Conservation (phyloP, 2,329 filamentous ascomycete species). For the Exophiala calicioides region DNA sequence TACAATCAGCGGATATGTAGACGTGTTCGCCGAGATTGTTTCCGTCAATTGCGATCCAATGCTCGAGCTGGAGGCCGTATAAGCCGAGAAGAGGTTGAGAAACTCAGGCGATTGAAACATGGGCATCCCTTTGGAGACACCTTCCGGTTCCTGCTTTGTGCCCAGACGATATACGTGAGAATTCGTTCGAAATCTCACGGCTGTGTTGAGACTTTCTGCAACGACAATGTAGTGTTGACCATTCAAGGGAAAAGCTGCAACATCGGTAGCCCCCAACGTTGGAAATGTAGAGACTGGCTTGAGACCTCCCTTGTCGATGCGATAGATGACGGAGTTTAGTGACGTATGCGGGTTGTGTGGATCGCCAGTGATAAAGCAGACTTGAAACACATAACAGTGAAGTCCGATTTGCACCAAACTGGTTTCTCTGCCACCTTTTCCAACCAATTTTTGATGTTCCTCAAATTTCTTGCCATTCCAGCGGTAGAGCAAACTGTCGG, state of each 20-base stretch:
- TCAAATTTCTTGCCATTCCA: not conserved
- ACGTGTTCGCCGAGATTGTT: not conserved
- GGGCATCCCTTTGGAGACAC: not conserved
- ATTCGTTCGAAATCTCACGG: not conserved
- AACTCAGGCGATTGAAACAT: slow-evolving; percentile 2
- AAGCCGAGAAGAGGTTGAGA: slow-evolving; percentile 1
- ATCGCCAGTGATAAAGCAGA: not conserved
- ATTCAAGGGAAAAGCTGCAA: not conserved
- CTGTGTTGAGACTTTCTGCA: not conserved
- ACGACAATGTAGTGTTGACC: not conserved
- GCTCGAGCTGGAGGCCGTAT: not conserved
- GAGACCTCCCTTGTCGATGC: not conserved
- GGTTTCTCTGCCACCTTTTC: not conserved
- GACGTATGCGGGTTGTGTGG: not conserved
- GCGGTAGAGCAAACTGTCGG: not conserved
- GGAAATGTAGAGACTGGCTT: not conserved
- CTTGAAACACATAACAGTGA: not conserved
- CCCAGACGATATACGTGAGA: not conserved
- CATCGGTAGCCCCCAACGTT: not conserved
- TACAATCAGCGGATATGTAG: not conserved
- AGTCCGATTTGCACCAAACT: not conserved
- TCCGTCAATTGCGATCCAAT: not conserved
- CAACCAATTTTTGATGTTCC: not conserved
- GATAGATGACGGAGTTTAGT: slow-evolving; percentile 1
- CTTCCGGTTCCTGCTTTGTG: not conserved